phyloP scores from a whole-genome alignment of 805 yeast species.

The Pichia nakasei region DNA sequence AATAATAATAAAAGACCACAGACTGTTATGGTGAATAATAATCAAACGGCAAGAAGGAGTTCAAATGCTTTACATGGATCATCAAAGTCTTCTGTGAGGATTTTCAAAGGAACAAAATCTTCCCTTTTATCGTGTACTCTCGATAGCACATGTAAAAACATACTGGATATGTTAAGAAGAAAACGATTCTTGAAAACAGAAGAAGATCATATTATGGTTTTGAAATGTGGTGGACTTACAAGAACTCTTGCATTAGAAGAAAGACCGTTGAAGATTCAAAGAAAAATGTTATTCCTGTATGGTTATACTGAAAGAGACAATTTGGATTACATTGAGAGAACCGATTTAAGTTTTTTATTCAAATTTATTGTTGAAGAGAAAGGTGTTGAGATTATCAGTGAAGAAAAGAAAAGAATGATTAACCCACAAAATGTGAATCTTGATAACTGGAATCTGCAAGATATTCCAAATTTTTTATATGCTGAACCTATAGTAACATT shows the following conservation, averaged over 20 bases:
- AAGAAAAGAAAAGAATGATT: constrained; percentile 31
- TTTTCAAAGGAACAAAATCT: constrained; percentile 77
- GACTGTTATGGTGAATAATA: background rate
- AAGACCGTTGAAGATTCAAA: constrained; percentile 69
- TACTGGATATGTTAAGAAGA: constrained; percentile 61
- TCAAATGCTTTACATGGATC: constrained; percentile 23
- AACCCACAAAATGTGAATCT: constrained; percentile 70
- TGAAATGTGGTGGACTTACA: constrained; percentile 67
- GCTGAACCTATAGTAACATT: constrained; percentile 73
- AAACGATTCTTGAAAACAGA: constrained; percentile 66
- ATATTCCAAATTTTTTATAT: constrained; percentile 76
- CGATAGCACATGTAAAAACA: constrained; percentile 67
- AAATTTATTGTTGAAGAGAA: constrained; percentile 73
- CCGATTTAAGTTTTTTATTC: constrained; percentile 74
- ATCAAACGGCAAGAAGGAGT: background rate
- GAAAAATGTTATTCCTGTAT: constrained; percentile 58
- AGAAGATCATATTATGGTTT: constrained; percentile 67
- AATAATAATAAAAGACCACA: background rate
- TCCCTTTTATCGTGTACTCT: constrained; percentile 71
- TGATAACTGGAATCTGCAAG: constrained; percentile 64
- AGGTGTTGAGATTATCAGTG: constrained; percentile 32
- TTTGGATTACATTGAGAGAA: constrained; percentile 69
- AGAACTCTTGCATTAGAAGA: constrained; percentile 67
- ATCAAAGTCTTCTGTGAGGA: constrained; percentile 41
- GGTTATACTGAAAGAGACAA: constrained; percentile 78